Percentiles rank a stretch among this genome's conserved stretches.
phyloP scores from a whole-genome alignment of 345 rosid genomes.

The Viola odorata region DNA sequence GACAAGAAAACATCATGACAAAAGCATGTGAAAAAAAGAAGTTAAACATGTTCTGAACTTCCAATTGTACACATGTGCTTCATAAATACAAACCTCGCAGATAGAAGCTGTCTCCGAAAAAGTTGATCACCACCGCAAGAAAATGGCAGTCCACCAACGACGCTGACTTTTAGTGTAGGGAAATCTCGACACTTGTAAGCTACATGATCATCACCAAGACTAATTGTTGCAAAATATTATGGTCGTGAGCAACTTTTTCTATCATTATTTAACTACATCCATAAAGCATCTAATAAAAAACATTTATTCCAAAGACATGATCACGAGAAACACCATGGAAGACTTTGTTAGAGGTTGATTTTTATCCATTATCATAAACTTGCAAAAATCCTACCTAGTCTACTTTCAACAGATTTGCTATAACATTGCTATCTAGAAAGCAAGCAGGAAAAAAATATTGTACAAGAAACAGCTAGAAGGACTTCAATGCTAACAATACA shows the following conservation, averaged over 20 bases:
- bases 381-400: neutral
- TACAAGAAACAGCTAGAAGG: no score
- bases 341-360: no score
- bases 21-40: neutral
- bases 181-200: constrained; percentile 68
- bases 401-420: no score
- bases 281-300: no score
- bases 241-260: neutral
- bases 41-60: neutral
- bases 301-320: no score
- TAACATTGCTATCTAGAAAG: no score
- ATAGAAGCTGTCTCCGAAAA: constrained; percentile 49
- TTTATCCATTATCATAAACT: neutral
- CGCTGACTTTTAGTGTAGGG: constrained; percentile 55
- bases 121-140: constrained; percentile 65
- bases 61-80: neutral
- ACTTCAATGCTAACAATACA: no score
- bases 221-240: constrained; percentile 20
- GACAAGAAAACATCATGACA: neutral
- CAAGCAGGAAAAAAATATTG: no score
- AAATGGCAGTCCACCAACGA: constrained; percentile 92
- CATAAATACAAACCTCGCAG: constrained; percentile 42
- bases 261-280: no score
- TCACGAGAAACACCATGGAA: no score
- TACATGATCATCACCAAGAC: constrained; percentile 80